These are phyloP conservation scores for Lecanosticta acicola DNA, from an alignment of 2,329 filamentous ascomycete genomes.

Conservation along the genomic window DNA sequence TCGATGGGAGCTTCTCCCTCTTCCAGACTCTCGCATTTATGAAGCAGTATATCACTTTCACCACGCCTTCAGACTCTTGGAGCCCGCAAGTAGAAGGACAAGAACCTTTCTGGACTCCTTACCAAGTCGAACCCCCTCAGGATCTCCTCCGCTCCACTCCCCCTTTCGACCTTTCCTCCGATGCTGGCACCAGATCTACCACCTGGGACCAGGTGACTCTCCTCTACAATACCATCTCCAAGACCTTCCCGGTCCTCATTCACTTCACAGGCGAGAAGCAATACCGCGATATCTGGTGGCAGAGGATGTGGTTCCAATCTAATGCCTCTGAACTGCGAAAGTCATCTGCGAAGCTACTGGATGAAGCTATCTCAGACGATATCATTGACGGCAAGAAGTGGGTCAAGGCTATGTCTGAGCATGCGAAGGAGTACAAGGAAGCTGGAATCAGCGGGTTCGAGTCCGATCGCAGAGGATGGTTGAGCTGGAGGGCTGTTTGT, in stretches of 20 bases:
- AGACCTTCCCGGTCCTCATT: constrained; percentile 22
- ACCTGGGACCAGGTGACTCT: constrained; percentile 18
- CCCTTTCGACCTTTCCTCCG: constrained; percentile 20
- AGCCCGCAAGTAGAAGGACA: constrained; percentile 2
- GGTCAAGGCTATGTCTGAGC: constrained; percentile 23
- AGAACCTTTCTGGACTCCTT: constrained; percentile 12
- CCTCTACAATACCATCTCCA: constrained; percentile 26
- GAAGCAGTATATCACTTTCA: constrained; percentile 30
- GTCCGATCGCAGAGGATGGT: constrained; percentile 27
- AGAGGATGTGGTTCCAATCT: constrained; percentile 29
- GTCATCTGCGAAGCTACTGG: constrained; percentile 14
- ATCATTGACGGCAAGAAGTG: constrained; percentile 23
- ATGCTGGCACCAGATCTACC: constrained; percentile 1
- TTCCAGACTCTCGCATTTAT: constrained; percentile 29
- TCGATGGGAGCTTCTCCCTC: constrained; percentile 20
- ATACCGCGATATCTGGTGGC: constrained; percentile 29
- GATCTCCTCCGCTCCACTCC: constrained; percentile 22
- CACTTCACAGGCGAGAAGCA: constrained; percentile 31
- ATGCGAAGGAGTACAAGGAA: constrained; percentile 17
- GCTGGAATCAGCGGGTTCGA: constrained; percentile 23
- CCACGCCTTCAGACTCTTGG: constrained; percentile 33
- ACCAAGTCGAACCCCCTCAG: constrained; percentile 16
- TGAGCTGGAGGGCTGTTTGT: constrained; percentile 27
- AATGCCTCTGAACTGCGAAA: constrained; percentile 20
- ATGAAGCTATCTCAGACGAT: constrained; percentile 14